A percentile compares a stretch with the other conserved stretches of the same genome.
These are phyloP conservation scores for Cytidiella melzeri DNA, from an alignment of 768 basidiomycete species.

Conservation along the genomic window DNA sequence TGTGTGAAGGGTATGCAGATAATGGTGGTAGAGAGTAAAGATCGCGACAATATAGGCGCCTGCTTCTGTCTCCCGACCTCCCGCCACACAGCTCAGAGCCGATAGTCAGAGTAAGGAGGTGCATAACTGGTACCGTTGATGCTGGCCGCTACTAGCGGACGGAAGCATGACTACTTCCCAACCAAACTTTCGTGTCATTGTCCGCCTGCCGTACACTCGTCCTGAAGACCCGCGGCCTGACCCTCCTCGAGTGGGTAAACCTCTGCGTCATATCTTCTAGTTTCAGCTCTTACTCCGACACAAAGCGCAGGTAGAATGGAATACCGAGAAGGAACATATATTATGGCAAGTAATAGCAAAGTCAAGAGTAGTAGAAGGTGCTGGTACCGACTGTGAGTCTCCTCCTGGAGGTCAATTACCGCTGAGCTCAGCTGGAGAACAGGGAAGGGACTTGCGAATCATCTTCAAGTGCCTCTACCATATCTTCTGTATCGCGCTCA, in stretches of 20 bases:
- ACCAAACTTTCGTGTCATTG: constrained; percentile 51
- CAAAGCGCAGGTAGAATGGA: constrained; percentile 72
- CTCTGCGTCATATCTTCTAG: neutral
- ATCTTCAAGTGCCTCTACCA: constrained; percentile 75
- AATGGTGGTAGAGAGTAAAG: neutral
- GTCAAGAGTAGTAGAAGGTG: constrained; percentile 65
- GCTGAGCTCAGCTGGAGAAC: neutral
- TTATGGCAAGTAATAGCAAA: constrained; percentile 85
- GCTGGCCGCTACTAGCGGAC: no score
- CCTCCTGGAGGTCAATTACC: neutral
- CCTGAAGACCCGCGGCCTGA: constrained; percentile 63
- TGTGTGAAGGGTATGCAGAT: neutral
- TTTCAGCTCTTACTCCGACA: constrained; percentile 1
- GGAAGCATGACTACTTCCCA: neutral
- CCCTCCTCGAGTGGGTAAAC: constrained; percentile 57
- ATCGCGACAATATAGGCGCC: neutral
- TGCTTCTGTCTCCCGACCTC: neutral
- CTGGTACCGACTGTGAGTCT: constrained; percentile 72
- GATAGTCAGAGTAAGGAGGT: no score
- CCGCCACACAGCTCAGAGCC: neutral
- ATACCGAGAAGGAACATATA: constrained; percentile 73
- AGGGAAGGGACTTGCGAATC: constrained; percentile 83
- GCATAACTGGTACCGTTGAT: no score
- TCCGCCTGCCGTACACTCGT: constrained; percentile 73
- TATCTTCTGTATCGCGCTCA: constrained; percentile 83